These are phyloP conservation scores for Naganishia onofrii DNA, from an alignment of 768 basidiomycete species.

Conservation along the genomic window DNA sequence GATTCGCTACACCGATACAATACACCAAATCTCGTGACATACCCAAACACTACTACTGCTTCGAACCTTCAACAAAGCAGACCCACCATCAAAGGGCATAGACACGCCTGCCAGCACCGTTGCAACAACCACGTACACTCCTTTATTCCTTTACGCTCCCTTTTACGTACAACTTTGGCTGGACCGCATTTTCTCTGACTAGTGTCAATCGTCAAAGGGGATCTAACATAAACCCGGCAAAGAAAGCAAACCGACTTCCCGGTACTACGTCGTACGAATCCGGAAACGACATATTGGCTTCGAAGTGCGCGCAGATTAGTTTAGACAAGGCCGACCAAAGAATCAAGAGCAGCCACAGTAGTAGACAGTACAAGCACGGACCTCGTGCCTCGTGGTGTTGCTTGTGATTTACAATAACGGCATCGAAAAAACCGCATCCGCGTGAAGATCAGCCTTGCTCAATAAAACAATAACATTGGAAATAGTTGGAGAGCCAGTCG, in stretches of 20 bases:
- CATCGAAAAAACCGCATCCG: slow-evolving; percentile 2
- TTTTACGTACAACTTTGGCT: background rate
- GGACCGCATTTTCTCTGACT: background rate
- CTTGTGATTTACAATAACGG: slow-evolving; percentile 1
- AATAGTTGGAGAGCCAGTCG: background rate
- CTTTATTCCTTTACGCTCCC: background rate
- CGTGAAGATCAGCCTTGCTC: background rate
- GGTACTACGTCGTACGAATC: background rate
- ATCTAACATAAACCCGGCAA: background rate
- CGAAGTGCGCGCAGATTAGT: background rate
- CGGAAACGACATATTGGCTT: background rate
- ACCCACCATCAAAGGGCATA: background rate
- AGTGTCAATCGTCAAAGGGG: background rate
- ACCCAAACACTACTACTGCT: no score
- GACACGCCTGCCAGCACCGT: background rate
- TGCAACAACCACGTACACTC: background rate
- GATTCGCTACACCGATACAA: background rate
- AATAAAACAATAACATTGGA: slow-evolving; percentile 2
- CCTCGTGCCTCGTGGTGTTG: no score
- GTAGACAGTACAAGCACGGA: background rate
- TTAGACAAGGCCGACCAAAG: background rate
- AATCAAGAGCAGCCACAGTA: background rate
- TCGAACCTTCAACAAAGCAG: no score
- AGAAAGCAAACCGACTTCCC: background rate
- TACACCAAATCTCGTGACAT: no score